Evolutionary conservation across 169 alveolate genomes (phyloP), one percentile per base, ranked within the genome.

Genomic region (Plasmodium blacklocki): DNA sequence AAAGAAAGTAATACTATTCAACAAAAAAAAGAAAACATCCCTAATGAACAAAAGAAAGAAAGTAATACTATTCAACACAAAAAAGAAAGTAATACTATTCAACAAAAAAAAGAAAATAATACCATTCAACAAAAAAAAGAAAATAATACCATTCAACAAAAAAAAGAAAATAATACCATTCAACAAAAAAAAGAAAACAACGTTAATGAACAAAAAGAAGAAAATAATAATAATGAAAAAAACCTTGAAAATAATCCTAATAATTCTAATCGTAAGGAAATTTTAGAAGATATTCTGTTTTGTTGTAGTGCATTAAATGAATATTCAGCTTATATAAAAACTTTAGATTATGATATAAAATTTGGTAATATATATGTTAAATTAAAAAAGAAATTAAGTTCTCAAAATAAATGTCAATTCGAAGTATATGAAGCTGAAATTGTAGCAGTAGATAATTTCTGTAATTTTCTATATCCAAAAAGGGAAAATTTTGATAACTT

Each of bases 381-480:
- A 58, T 78, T 78, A 78, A 70, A 56, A 66, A 78, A 78, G 54
- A 78, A 78, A 63, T 45, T 78, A 47, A 78, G 89, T 66, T 78
- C 76, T n/a, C 89, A 78, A 78, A 78, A 78, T 21, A 78, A 78
- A 67, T 78, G 89, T 56, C 89, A 78, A 78, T 78, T 78, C 63
- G 89, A 78, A 64, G 76, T 78, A 70, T 78, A 78, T 56, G 89
- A 78, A 78, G 89, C 80, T 2, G 89, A 78, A 70, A 58, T 78
- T 47, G 89, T 78, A 15, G 89, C 89, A 7, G 39, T 78, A 12
- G 89, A 78, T 43, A 78, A 63, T 78, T 64, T 78, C 21, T 64
- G 58, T 70, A 78, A 54, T 59, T 29, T 78, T 12, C 54, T 78
- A 58, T 66, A 19, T 45, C 58, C 73, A 43, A 15, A 78, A 43